Evolutionary conservation across 257 asterid genomes (phyloP).

Genomic region (Capsicum rhomboideum): DNA sequence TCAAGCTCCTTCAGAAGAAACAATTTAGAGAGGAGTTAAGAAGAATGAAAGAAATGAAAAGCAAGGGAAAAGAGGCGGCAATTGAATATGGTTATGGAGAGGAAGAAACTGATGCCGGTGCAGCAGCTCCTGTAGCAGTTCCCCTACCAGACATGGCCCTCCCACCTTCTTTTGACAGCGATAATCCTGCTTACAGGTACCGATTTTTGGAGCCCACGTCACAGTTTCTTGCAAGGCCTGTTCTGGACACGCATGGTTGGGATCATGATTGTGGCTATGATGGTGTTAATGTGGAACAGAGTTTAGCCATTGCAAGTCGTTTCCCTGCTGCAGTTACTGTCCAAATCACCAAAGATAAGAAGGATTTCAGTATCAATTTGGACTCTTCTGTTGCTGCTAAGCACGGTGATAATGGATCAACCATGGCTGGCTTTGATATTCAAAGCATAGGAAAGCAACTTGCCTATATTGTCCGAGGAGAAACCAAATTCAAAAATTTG

Average conservation of each 20-base stretch:
- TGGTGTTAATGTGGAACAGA: slow-evolving; percentile 90
- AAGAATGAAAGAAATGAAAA: slow-evolving; percentile 66
- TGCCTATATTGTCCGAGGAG: slow-evolving; percentile 75
- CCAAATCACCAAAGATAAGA: slow-evolving; percentile 85
- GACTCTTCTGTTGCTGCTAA: slow-evolving; percentile 73
- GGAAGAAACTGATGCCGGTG: slow-evolving; percentile 70
- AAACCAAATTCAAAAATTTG: slow-evolving; percentile 56
- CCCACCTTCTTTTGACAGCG: slow-evolving; percentile 84
- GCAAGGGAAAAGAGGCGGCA: slow-evolving; percentile 29
- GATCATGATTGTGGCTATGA: slow-evolving; percentile 98
- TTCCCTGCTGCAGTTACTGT: slow-evolving; percentile 64
- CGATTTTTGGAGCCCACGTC: slow-evolving; percentile 96
- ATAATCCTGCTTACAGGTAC: slow-evolving; percentile 71
- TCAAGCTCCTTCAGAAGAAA: slow-evolving; percentile 90
- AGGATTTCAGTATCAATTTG: slow-evolving; percentile 70
- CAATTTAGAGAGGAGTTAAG: slow-evolving; percentile 82
- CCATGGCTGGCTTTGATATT: slow-evolving; percentile 84
- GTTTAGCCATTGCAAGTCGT: slow-evolving; percentile 50
- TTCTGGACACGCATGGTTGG: slow-evolving; percentile 92
- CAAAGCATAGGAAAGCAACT: slow-evolving; percentile 91
- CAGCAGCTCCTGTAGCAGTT: slow-evolving; percentile 88
- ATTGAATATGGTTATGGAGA: slow-evolving; percentile 37
- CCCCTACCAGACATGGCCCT: slow-evolving; percentile 97
- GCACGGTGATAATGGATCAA: slow-evolving; percentile 63
- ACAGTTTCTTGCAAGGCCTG: slow-evolving; percentile 93